These are phyloP conservation scores for Botrytis paeoniae DNA, from an alignment of 2,329 filamentous ascomycete genomes.

Conservation along the genomic window DNA sequence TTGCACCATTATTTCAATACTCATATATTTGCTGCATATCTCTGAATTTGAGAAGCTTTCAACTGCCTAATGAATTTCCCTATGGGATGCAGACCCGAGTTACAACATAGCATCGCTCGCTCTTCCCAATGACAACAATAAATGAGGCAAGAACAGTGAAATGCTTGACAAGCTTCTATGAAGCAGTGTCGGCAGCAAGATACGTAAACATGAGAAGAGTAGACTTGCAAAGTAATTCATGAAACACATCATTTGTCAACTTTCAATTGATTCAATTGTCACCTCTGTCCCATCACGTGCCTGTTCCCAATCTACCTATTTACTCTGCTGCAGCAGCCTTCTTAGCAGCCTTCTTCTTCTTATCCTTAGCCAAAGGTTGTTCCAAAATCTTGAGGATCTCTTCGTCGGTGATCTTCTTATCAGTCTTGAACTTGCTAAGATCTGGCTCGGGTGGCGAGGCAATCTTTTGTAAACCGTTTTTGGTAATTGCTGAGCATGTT, in stretches of 20 bases:
- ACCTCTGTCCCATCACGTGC: conserved; percentile 25
- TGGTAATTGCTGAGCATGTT: conserved; percentile 73
- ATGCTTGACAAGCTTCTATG: conserved; percentile 15
- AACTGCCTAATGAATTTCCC: conserved; percentile 21
- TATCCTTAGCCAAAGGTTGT: conserved; percentile 76
- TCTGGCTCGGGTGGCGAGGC: conserved; percentile 74
- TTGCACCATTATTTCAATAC: not conserved
- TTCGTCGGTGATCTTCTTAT: conserved; percentile 97
- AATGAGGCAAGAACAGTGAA: conserved; percentile 6
- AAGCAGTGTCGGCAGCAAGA: conserved; percentile 26
- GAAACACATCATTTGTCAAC: conserved; percentile 1
- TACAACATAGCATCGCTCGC: not conserved
- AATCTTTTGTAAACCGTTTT: conserved; percentile 90
- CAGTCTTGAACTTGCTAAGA: conserved; percentile 79
- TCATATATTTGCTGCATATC: conserved; percentile 29
- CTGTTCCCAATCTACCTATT: conserved; percentile 40
- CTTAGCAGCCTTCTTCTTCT: conserved; percentile 54
- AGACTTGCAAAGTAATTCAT: not conserved
- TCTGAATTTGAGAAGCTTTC: conserved; percentile 30
- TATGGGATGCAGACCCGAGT: conserved; percentile 16
- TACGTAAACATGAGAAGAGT: conserved; percentile 18
- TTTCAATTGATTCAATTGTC: not conserved
- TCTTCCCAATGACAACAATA: not conserved
- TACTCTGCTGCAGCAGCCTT: conserved; percentile 36
- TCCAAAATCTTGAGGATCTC: conserved; percentile 93